phyloP scores from a whole-genome alignment of 805 yeast species.

The Zygosaccharomyces gambellarensis region DNA sequence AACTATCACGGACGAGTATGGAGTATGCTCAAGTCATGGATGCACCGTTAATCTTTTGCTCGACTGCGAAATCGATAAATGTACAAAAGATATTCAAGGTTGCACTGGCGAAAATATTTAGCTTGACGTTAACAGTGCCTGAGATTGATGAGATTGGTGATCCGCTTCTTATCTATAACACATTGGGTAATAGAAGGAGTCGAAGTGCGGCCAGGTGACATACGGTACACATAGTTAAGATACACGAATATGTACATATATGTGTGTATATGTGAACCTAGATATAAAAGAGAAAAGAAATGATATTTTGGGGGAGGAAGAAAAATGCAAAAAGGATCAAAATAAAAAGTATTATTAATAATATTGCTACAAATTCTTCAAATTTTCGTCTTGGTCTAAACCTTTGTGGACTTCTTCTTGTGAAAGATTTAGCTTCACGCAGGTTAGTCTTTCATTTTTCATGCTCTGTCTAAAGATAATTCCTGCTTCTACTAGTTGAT shows the following conservation, averaged over 20 bases:
- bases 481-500: conserved; percentile 76
- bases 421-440: conserved; percentile 62
- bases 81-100: conserved; percentile 92
- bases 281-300: not conserved
- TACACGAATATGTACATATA: not conserved
- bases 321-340: not conserved
- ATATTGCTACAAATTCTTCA: conserved; percentile 31
- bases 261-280: not conserved
- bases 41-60: conserved; percentile 78
- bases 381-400: conserved; percentile 50
- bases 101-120: conserved; percentile 85
- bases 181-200: conserved; percentile 21
- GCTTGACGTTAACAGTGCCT: conserved; percentile 72
- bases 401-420: conserved; percentile 63
- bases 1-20: conserved; percentile 75
- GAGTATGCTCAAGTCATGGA: conserved; percentile 86
- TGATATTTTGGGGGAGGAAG: not conserved
- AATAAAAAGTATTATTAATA: not conserved
- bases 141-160: conserved; percentile 87
- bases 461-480: conserved; percentile 62
- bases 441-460: conserved; percentile 61
- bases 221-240: not conserved
- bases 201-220: conserved; percentile 1
- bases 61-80: conserved; percentile 87
- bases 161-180: conserved; percentile 70